A percentile compares a stretch with the other conserved stretches of the same genome.
phyloP scores from a whole-genome alignment of 2,329 filamentous ascomycete genomes.

The Pyrenophora graminea region DNA sequence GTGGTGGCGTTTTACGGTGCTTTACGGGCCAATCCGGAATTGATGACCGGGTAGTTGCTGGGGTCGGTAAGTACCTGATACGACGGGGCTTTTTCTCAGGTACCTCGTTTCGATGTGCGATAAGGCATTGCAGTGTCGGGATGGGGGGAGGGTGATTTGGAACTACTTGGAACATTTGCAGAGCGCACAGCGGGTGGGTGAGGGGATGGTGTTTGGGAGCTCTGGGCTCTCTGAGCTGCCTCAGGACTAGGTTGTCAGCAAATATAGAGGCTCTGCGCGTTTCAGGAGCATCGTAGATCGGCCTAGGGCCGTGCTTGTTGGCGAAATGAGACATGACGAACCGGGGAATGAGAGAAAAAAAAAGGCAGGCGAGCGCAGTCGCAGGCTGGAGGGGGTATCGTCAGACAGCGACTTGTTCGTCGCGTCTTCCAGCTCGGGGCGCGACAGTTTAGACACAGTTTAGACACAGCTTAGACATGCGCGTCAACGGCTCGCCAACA shows the following conservation, averaged over 20 bases:
- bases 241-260: constrained; percentile 3
- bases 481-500: constrained; percentile 8
- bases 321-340: constrained; percentile 14
- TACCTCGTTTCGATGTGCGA: constrained; percentile 3
- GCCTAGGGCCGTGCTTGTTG: constrained; percentile 4
- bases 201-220: background rate
- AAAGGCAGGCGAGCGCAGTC: background rate
- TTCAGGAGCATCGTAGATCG: constrained; percentile 11
- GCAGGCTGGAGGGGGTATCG: constrained; percentile 3
- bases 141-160: background rate
- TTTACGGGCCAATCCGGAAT: background rate
- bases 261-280: constrained; percentile 9
- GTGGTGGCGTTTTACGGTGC: constrained; percentile 7
- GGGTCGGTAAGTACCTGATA: background rate
- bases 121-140: constrained; percentile 2
- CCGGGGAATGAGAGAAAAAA: background rate
- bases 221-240: background rate
- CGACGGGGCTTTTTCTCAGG: background rate
- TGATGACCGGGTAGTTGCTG: too few species aligned
- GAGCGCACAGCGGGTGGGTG: background rate
- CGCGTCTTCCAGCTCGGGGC: background rate
- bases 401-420: background rate
- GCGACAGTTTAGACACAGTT: background rate
- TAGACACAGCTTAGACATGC: background rate
- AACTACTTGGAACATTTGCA: background rate